phyloP scores from a whole-genome alignment of 2,329 filamentous ascomycete genomes.

The Phoma herbarum region DNA sequence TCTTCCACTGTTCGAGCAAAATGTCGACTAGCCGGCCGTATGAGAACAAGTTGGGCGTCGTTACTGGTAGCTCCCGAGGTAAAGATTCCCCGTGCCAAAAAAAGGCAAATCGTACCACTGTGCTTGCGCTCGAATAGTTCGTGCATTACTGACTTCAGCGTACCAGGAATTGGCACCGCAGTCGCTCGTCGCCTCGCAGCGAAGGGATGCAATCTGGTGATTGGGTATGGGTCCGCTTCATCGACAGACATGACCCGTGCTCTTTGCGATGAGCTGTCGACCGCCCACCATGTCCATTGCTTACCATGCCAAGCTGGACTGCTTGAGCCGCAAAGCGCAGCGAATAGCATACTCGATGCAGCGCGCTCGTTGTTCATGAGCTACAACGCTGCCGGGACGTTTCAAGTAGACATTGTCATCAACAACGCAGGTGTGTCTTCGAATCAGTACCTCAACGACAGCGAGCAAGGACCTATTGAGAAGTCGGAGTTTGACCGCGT shows the following conservation, averaged over 20 bases:
- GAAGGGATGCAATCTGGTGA: background rate
- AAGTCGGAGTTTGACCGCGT: background rate
- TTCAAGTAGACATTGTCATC: background rate
- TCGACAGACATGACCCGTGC: background rate
- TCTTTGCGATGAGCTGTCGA: background rate
- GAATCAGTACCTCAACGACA: background rate
- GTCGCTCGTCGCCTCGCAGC: background rate
- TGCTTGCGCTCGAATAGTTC: no score
- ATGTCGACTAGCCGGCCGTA: background rate
- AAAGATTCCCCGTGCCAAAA: background rate
- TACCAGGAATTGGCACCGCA: background rate
- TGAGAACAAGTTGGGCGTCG: background rate
- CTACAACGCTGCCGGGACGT: background rate
- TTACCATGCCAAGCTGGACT: background rate
- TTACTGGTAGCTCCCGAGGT: background rate
- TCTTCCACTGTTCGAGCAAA: no score
- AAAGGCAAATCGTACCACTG: no score
- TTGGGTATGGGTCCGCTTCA: background rate
- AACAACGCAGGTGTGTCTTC: background rate
- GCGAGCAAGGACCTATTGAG: background rate
- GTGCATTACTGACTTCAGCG: background rate
- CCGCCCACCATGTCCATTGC: background rate
- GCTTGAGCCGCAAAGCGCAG: background rate
- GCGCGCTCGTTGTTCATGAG: background rate
- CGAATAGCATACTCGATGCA: background rate